Evolutionary conservation across 371 early-diverging fungal species (phyloP), one percentile per base, ranked within the genome.

Genomic region (Haplosporangium sp.): DNA sequence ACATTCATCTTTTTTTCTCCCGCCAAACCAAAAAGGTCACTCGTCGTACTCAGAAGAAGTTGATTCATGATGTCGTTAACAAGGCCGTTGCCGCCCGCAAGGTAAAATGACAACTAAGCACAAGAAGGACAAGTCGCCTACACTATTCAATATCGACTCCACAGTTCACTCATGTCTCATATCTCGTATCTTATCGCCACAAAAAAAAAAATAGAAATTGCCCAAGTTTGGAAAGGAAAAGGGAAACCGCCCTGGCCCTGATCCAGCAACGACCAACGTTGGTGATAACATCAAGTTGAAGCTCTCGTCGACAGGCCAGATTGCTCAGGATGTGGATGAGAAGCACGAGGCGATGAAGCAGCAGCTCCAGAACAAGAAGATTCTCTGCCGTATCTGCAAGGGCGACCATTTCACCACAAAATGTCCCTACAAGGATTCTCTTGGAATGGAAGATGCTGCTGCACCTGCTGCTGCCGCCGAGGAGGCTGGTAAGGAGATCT

Each of bases 351-450:
- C 81, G 1, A 74, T 74, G 63, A 82, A 76, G 68, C 75, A 82
- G 38, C 77, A 69, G 36, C 74, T 86, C 23, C 89, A 92, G 79
- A 86, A 87, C 84, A 91, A 88, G 82, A 95, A 93, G 80, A 97
- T 98, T 85, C 86, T 90, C 59, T 98, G 99, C 87, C 95, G 99
- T 86, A 91, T 93, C 65, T 98, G 99, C 87, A 95, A 96, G 75
- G 96, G 97, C 67, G 95, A 94, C 65, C 99, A 98, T 87, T 97
- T 93, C 84, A 98, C 99, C 38, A 85, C 92, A 67, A 95, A 95
- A 83, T 98, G 99, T 90, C 99, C 99, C 57, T 97, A 95, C 92
- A 98, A 98, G 86, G 96, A 96, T 81, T 93, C 96, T 6, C 85
- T 95, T 80, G 89, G 88, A 67, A 87, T 91, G 66, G 91, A 62